Evolutionary conservation across 2,329 filamentous ascomycete genomes (phyloP).

Genomic region (Sporothrix inflata): DNA sequence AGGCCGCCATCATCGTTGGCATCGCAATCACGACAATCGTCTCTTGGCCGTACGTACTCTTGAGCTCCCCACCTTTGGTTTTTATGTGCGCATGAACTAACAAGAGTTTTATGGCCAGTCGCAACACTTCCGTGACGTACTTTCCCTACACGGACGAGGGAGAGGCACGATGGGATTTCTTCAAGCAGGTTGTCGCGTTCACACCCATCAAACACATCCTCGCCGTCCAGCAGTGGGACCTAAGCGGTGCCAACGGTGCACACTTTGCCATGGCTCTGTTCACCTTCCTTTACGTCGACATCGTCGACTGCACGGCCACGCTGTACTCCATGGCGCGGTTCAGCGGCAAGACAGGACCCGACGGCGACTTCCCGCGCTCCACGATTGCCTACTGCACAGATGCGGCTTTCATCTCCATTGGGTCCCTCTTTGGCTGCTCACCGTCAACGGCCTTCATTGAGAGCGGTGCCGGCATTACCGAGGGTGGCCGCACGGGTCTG

Average conservation of each 20-base stretch:
- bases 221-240: constrained; percentile 67
- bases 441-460: constrained; percentile 77
- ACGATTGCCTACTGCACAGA: constrained; percentile 78
- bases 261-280: constrained; percentile 73
- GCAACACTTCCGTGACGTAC: constrained; percentile 68
- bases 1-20: constrained; percentile 74
- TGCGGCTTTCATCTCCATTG: constrained; percentile 71
- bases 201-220: constrained; percentile 69
- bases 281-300: constrained; percentile 79
- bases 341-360: constrained; percentile 58
- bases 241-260: constrained; percentile 55
- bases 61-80: not conserved
- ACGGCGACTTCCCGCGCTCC: constrained; percentile 83
- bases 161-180: constrained; percentile 68
- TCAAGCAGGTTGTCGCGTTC: constrained; percentile 72
- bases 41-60: constrained; percentile 67
- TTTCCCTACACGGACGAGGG: constrained; percentile 70
- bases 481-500: constrained; percentile 73
- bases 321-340: constrained; percentile 83
- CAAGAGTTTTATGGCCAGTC: not conserved
- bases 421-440: constrained; percentile 68
- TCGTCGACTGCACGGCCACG: constrained; percentile 77
- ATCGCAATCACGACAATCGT: constrained; percentile 72
- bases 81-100: not conserved
- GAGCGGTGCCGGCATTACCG: constrained; percentile 74